phyloP scores from a whole-genome alignment of 768 basidiomycete genomes.

The Hemileccinum impolitum region DNA sequence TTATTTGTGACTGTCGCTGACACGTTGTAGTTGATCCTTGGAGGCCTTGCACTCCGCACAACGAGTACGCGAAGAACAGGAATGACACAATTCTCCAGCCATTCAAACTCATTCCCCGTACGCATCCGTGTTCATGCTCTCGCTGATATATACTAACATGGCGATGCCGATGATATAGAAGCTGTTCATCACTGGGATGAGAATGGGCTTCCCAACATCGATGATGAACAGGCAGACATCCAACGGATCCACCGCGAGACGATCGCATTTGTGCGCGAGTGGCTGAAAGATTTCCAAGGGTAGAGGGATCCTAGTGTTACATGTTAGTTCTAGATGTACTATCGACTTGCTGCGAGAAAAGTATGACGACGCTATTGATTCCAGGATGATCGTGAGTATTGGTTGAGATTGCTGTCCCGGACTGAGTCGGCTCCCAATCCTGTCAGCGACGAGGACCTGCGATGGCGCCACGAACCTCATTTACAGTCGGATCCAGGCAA shows the following conservation, averaged over 20 bases:
- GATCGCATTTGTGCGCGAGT: constrained; percentile 72
- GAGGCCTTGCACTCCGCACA: constrained; percentile 84
- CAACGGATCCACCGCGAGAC: constrained; percentile 76
- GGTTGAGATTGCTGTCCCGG: too few species aligned
- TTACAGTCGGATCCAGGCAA: constrained; percentile 79
- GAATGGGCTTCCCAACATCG: constrained; percentile 62
- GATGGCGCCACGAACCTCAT: constrained; percentile 39
- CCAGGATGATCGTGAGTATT: too few species aligned
- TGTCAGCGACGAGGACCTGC: background rate
- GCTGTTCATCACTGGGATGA: constrained; percentile 72
- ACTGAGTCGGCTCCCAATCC: too few species aligned
- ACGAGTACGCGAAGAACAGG: constrained; percentile 63
- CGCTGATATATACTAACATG: background rate
- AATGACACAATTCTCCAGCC: constrained; percentile 71
- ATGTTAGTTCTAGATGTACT: background rate
- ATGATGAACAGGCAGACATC: constrained; percentile 74
- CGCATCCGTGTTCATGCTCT: constrained; percentile 22
- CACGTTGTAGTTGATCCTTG: constrained; percentile 75
- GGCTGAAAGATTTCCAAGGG: constrained; percentile 52
- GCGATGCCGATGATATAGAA: constrained; percentile 34
- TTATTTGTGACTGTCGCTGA: background rate
- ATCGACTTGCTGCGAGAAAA: too few species aligned
- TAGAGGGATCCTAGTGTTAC: constrained; percentile 1
- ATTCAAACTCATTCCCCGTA: constrained; percentile 85
- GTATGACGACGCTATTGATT: too few species aligned